Conservation (phyloP, 2,329 filamentous ascomycete genomes). For the Xylaria sp. region DNA sequence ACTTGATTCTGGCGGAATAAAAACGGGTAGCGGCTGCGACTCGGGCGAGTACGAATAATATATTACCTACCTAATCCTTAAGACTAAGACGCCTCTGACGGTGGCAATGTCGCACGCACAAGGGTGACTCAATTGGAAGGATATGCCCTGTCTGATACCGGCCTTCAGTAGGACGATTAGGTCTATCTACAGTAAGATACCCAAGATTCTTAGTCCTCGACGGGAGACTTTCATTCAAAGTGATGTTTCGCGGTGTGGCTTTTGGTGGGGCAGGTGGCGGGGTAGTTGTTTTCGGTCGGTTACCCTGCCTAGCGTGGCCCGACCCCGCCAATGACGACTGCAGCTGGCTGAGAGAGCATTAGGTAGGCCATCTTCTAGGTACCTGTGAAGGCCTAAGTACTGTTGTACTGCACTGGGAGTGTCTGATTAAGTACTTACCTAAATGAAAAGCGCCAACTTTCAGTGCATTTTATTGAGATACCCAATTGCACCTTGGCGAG, state of each 20-base stretch:
- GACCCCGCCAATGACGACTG: conserved; percentile 34
- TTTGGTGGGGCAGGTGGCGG: conserved; percentile 33
- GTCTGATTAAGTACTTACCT: too few relatives aligned
- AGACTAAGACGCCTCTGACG: neutral
- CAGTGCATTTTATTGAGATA: too few relatives aligned
- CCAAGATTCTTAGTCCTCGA: neutral
- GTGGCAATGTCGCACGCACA: neutral
- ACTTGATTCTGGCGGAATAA: neutral
- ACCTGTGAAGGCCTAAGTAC: too few relatives aligned
- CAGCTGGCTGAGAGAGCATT: too few relatives aligned
- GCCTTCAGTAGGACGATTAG: neutral
- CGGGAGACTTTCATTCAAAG: neutral
- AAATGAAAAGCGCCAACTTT: neutral
- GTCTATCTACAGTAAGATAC: too few relatives aligned
- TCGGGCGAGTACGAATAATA: neutral
- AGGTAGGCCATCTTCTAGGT: too few relatives aligned
- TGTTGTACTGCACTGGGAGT: too few relatives aligned
- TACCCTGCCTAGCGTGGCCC: neutral
- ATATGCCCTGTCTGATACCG: neutral
- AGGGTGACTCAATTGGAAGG: neutral
- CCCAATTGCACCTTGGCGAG: too few relatives aligned
- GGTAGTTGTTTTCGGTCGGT: conserved; percentile 18
- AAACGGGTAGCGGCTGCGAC: neutral
- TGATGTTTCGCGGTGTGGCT: conserved; percentile 27
- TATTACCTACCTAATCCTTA: neutral